Conservation (phyloP, 2,329 filamentous ascomycete genomes). For the Intubia oerlemansii region DNA sequence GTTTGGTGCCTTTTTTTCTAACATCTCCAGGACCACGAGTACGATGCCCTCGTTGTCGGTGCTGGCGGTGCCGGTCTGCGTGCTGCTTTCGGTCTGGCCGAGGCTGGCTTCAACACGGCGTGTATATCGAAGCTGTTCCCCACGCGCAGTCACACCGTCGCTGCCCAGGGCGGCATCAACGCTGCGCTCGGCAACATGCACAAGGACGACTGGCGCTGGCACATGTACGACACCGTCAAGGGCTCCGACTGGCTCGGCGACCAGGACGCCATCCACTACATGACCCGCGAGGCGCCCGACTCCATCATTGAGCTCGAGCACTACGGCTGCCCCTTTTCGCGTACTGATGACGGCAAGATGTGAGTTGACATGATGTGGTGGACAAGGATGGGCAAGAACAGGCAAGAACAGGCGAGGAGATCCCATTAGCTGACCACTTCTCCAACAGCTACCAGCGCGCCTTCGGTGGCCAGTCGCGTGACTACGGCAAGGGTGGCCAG, state of each 20-base stretch:
- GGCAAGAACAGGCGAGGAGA: background rate
- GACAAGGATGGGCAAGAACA: background rate
- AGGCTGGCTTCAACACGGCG: constrained; percentile 76
- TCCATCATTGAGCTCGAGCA: constrained; percentile 91
- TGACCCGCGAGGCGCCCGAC: constrained; percentile 83
- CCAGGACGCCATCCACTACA: constrained; percentile 96
- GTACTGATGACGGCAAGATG: constrained; percentile 94
- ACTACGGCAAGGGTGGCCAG: constrained; percentile 91
- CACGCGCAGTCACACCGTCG: constrained; percentile 68
- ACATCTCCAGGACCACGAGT: constrained; percentile 66
- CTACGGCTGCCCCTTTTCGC: constrained; percentile 90
- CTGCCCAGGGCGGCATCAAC: constrained; percentile 69
- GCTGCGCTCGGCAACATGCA: constrained; percentile 89
- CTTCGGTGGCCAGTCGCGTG: constrained; percentile 91
- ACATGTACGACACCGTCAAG: constrained; percentile 99
- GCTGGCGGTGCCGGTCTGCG: constrained; percentile 65
- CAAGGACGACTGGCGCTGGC: constrained; percentile 96
- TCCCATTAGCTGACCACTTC: too few relatives aligned
- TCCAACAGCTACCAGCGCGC: constrained; percentile 88
- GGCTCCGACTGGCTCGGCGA: constrained; percentile 94
- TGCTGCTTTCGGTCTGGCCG: constrained; percentile 67
- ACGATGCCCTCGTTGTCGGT: constrained; percentile 88
- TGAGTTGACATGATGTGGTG: constrained; percentile 18
- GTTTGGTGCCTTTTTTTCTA: too few relatives aligned
- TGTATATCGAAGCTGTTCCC: constrained; percentile 79